A percentile compares a stretch with the other conserved stretches of the same genome.
These are phyloP conservation scores for Cymbidium sinense DNA, from an alignment of 106 monocot genomes.

Conservation along the genomic window DNA sequence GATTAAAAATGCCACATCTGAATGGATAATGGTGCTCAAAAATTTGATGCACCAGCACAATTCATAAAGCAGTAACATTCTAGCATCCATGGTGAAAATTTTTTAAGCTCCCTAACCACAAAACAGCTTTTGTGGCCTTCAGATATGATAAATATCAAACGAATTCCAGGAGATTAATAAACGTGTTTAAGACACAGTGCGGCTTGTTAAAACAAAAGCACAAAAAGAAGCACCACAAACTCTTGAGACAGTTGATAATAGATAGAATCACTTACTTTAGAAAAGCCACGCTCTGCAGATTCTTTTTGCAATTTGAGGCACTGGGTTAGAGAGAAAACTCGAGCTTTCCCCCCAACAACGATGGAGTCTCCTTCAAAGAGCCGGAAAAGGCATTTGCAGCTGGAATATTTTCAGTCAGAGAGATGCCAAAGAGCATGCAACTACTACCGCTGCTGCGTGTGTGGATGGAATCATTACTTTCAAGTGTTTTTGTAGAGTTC, in stretches of 20 bases:
- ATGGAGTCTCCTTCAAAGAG: background rate
- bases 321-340: slow-evolving; percentile 13
- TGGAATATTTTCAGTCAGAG: slow-evolving; percentile 44
- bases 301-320: slow-evolving; percentile 11
- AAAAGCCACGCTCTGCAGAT: slow-evolving; percentile 16
- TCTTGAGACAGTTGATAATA: background rate
- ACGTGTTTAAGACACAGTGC: background rate
- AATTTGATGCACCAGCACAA: no score
- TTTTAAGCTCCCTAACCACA: no score
- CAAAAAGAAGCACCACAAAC: background rate
- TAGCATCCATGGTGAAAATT: no score
- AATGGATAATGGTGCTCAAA: no score
- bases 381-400: slow-evolving; percentile 13
- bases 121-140: no score
- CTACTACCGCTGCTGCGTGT: background rate
- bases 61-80: no score
- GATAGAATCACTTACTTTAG: slow-evolving; percentile 17
- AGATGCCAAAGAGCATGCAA: slow-evolving; percentile 81
- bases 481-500: background rate
- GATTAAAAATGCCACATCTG: no score
- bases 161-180: background rate
- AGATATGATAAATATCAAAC: background rate
- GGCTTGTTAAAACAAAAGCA: background rate
- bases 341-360: slow-evolving; percentile 6
- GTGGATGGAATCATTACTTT: slow-evolving; percentile 5